Evolutionary conservation across 257 asterid genomes (phyloP).

Genomic region (Eustoma russellianum): DNA sequence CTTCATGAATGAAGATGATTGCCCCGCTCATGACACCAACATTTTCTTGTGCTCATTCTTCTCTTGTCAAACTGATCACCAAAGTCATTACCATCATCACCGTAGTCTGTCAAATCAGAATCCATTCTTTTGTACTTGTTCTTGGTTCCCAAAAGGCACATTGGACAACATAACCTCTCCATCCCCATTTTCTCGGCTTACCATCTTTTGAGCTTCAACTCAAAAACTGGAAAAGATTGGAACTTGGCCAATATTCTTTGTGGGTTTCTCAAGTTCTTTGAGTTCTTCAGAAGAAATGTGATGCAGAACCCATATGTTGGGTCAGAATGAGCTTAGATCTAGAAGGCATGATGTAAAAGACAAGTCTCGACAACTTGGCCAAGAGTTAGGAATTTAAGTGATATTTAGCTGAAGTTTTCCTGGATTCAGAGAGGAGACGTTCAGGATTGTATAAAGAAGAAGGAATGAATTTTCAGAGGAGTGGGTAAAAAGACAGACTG

Average conservation of each 20-base stretch:
- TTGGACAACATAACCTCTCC: constrained; percentile 34
- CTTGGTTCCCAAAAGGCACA: constrained; percentile 38
- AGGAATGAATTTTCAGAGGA: too few species aligned
- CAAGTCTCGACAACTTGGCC: constrained; percentile 12
- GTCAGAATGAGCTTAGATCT: constrained; percentile 12
- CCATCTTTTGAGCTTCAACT: constrained; percentile 10
- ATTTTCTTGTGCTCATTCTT: constrained; percentile 51
- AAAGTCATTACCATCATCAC: constrained; percentile 28
- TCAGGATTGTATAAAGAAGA: too few species aligned
- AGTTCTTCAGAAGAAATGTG: neutral
- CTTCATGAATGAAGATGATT: constrained; percentile 70
- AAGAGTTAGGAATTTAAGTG: too few species aligned
- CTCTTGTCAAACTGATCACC: constrained; percentile 36
- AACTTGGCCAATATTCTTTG: constrained; percentile 1
- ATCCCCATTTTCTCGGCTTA: constrained; percentile 45
- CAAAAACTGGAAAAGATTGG: neutral
- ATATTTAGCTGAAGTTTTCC: too few species aligned
- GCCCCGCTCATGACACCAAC: constrained; percentile 99
- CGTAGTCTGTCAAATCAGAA: constrained; percentile 28
- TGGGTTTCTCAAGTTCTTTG: constrained; percentile 4
- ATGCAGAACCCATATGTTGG: constrained; percentile 1
- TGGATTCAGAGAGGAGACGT: too few species aligned
- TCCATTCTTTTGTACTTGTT: constrained; percentile 72
- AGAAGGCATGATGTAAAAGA: neutral
- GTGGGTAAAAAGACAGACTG: too few species aligned